Percentiles rank a stretch among this genome's conserved stretches.
Conservation (phyloP, 2,329 filamentous ascomycete genomes). For the Fusarium piperis region DNA sequence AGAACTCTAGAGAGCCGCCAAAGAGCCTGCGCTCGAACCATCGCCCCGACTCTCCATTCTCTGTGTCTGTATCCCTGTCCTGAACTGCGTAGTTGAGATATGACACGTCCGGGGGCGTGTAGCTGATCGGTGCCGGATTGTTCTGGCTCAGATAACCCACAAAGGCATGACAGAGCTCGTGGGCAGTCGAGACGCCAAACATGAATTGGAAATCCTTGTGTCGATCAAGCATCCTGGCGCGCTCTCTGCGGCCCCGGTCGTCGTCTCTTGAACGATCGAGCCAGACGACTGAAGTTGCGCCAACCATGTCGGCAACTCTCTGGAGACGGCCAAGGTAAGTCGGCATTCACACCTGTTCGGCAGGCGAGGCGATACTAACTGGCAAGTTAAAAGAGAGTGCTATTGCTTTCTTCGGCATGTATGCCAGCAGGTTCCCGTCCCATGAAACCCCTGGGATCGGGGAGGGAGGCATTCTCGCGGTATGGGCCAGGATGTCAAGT, state of each 20-base stretch:
- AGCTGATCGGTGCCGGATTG: background rate
- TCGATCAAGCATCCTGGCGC: background rate
- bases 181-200: background rate
- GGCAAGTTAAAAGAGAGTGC: background rate
- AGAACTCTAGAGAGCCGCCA: conserved; percentile 17
- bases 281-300: background rate
- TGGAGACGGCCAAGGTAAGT: background rate
- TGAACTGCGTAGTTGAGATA: background rate
- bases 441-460: too few species aligned
- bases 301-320: conserved; percentile 1
- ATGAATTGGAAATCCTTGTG: conserved; percentile 14
- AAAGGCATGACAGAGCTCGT: conserved; percentile 20
- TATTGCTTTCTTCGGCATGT: background rate
- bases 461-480: background rate
- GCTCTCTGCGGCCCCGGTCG: background rate
- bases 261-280: background rate
- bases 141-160: conserved; percentile 7
- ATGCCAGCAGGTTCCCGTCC: background rate
- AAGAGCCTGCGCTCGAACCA: conserved; percentile 12
- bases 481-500: background rate
- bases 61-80: too few species aligned
- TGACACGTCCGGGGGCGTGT: conserved; percentile 3
- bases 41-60: conserved; percentile 8
- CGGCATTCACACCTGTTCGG: background rate
- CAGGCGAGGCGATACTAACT: background rate